phyloP scores from a whole-genome alignment of 1,284 basidiomycete species.

The Cryptococcus deneoformans region DNA sequence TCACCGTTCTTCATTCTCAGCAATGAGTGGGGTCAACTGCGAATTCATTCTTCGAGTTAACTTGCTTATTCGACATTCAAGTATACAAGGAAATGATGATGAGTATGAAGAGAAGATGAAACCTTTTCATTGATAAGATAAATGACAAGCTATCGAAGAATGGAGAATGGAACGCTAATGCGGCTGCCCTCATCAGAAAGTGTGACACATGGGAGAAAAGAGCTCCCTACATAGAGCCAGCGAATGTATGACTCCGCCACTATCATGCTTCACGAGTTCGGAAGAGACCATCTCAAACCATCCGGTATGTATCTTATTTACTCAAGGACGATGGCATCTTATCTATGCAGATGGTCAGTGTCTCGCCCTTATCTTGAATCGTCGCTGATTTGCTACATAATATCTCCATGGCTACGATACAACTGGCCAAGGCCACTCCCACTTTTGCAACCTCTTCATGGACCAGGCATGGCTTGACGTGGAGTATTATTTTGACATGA shows the following conservation, averaged over 20 bases:
- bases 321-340: constrained; percentile 47
- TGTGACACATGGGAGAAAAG: constrained; percentile 51
- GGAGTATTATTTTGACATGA: constrained; percentile 48
- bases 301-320: constrained; percentile 31
- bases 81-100: constrained; percentile 52
- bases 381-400: neutral
- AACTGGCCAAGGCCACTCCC: constrained; percentile 42
- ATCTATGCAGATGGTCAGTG: constrained; percentile 48
- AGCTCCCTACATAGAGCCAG: constrained; percentile 46
- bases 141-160: constrained; percentile 24
- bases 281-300: constrained; percentile 28
- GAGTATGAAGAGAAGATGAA: constrained; percentile 50
- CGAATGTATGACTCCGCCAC: constrained; percentile 45
- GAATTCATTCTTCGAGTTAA: constrained; percentile 33
- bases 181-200: constrained; percentile 27
- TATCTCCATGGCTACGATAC: constrained; percentile 51
- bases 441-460: constrained; percentile 47
- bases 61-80: constrained; percentile 46
- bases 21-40: constrained; percentile 32
- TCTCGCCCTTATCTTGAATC: neutral
- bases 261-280: constrained; percentile 40
- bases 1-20: constrained; percentile 44
- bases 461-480: constrained; percentile 46
- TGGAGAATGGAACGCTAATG: constrained; percentile 30
- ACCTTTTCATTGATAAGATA: constrained; percentile 50